Percentiles rank a stretch among this genome's conserved stretches.
These are phyloP conservation scores for Porphyrellus sp. DNA, from an alignment of 1,284 basidiomycete genomes.

Conservation along the genomic window DNA sequence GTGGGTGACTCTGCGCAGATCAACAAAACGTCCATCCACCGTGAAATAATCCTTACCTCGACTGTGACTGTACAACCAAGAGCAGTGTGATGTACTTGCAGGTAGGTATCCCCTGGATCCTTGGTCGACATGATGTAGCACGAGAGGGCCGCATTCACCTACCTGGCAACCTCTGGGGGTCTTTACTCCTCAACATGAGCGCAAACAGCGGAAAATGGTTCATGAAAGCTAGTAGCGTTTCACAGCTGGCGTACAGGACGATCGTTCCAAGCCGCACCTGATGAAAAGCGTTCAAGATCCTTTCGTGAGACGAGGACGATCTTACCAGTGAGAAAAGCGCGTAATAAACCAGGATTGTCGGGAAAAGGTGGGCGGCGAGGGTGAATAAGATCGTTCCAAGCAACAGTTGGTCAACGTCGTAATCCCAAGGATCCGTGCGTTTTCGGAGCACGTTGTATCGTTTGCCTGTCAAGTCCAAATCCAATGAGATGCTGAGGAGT, in stretches of 20 bases:
- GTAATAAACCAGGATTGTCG: slow-evolving; percentile 88
- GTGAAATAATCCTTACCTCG: slow-evolving; percentile 17
- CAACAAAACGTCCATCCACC: not conserved
- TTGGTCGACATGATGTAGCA: not conserved
- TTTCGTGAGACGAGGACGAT: not conserved
- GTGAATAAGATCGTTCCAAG: slow-evolving; percentile 96
- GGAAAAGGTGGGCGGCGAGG: slow-evolving; percentile 84
- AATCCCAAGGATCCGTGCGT: slow-evolving; percentile 85
- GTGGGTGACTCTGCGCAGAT: slow-evolving; percentile 37
- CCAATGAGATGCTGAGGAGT: not conserved
- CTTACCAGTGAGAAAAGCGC: slow-evolving; percentile 74
- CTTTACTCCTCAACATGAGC: slow-evolving; percentile 82
- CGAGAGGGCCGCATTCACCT: slow-evolving; percentile 7
- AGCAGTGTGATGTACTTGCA: slow-evolving; percentile 22
- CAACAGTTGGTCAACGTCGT: slow-evolving; percentile 91
- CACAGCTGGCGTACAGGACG: slow-evolving; percentile 56
- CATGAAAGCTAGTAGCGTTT: slow-evolving; percentile 70
- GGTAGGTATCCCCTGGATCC: slow-evolving; percentile 35
- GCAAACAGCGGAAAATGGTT: slow-evolving; percentile 93
- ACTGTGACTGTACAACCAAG: slow-evolving; percentile 21
- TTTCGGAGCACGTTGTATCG: slow-evolving; percentile 80
- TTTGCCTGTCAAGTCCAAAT: slow-evolving; percentile 56
- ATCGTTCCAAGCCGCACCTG: slow-evolving; percentile 66
- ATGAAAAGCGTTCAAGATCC: slow-evolving; percentile 6
- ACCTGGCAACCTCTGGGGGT: slow-evolving; percentile 83